A percentile compares a stretch with the other conserved stretches of the same genome.
These are phyloP conservation scores for Combretum micranthum DNA, from an alignment of 345 rosid species.

Conservation along the genomic window DNA sequence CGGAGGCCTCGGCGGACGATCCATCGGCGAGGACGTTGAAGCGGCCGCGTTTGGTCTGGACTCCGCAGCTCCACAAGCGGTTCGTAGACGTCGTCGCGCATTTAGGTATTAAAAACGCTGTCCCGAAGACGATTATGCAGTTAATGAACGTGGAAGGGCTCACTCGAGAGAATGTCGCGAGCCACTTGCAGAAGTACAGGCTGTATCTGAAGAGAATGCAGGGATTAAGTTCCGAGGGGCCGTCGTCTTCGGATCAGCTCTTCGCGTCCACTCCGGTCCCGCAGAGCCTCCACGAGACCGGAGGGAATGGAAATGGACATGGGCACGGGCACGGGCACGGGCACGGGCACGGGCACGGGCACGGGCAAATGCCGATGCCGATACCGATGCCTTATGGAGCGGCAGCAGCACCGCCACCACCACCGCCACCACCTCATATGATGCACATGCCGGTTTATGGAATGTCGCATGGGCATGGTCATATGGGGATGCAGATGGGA, in stretches of 20 bases:
- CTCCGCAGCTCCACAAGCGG: constrained; percentile 94
- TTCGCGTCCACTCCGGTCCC: constrained; percentile 75
- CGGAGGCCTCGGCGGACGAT: constrained; percentile 47
- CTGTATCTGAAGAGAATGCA: constrained; percentile 90
- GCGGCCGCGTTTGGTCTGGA: constrained; percentile 89
- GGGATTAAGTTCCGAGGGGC: constrained; percentile 52
- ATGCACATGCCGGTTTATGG: constrained; percentile 62
- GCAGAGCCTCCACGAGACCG: constrained; percentile 48
- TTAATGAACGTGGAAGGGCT: constrained; percentile 95
- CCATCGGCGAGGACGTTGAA: constrained; percentile 56
- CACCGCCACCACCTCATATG: constrained; percentile 20
- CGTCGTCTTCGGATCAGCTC: constrained; percentile 64
- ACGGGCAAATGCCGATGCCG: constrained; percentile 38
- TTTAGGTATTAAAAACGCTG: constrained; percentile 87
- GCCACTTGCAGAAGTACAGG: constrained; percentile 88
- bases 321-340: constrained; percentile 32
- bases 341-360: constrained; percentile 21
- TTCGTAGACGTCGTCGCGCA: constrained; percentile 91
- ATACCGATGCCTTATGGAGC: constrained; percentile 43
- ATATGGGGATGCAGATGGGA: constrained; percentile 47
- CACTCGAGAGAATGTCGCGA: constrained; percentile 93
- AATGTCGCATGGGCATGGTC: constrained; percentile 6
- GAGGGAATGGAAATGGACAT: constrained; percentile 20
- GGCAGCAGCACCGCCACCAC: too few species aligned
- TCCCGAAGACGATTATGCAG: constrained; percentile 98